These are phyloP conservation scores for Suhomyces kunorum DNA, from an alignment of 1,139 yeast species.

Conservation along the genomic window DNA sequence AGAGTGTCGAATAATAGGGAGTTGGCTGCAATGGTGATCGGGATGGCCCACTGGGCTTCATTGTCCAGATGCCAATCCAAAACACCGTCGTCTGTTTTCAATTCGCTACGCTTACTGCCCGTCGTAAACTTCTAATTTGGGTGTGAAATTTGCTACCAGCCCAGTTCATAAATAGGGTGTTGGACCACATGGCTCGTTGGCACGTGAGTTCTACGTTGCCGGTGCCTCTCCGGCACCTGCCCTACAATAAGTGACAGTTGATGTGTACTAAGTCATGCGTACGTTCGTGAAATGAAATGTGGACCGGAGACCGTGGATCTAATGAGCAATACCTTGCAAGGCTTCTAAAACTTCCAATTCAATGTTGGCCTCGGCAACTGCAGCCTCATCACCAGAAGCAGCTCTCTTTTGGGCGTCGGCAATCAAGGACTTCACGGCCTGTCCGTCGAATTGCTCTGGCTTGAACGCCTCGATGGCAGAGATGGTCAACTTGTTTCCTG, in stretches of 20 bases:
- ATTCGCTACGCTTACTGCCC: too few relatives aligned
- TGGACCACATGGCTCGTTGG: too few relatives aligned
- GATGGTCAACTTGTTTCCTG: conserved; percentile 87
- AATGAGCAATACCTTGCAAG: conserved; percentile 84
- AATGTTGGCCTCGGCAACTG: conserved; percentile 92
- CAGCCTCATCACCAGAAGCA: conserved; percentile 78
- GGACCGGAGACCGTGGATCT: conserved; percentile 22
- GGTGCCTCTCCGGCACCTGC: too few relatives aligned
- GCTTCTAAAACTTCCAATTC: conserved; percentile 97
- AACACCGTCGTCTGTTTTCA: too few relatives aligned
- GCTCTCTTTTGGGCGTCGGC: conserved; percentile 96
- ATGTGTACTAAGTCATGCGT: conserved; percentile 12
- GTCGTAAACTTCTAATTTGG: too few relatives aligned
- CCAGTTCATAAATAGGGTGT: too few relatives aligned
- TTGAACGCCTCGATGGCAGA: conserved; percentile 96
- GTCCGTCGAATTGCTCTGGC: conserved; percentile 82
- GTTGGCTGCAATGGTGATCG: too few relatives aligned
- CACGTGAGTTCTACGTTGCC: too few relatives aligned
- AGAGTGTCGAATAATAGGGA: too few relatives aligned
- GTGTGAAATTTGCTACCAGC: too few relatives aligned
- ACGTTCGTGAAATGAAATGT: conserved; percentile 13
- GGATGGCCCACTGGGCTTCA: too few relatives aligned
- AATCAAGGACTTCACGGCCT: conserved; percentile 76
- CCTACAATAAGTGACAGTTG: conserved; percentile 2
- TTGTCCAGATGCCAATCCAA: too few relatives aligned